These are phyloP conservation scores for Orbilia brochopaga DNA, from an alignment of 2,329 filamentous ascomycete genomes.

Conservation along the genomic window DNA sequence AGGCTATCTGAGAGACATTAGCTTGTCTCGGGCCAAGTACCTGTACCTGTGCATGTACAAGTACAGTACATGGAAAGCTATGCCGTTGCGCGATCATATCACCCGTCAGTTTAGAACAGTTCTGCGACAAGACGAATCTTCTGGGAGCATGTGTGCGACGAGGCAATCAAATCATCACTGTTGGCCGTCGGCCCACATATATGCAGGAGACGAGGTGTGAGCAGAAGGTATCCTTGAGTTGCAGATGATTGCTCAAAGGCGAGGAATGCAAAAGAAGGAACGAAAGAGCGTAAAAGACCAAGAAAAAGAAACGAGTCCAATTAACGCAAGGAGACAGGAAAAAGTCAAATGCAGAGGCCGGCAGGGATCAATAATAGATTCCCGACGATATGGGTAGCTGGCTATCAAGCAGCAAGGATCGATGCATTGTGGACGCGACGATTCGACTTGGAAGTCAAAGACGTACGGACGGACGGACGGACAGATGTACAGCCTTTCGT, in stretches of 20 bases:
- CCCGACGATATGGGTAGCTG: slow-evolving; percentile 32
- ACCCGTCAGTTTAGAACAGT: background rate
- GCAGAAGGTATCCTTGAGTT: background rate
- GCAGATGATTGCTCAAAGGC: slow-evolving; percentile 1
- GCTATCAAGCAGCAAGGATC: slow-evolving; percentile 13
- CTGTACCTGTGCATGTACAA: background rate
- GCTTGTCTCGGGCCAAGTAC: background rate
- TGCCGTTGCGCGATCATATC: slow-evolving; percentile 14
- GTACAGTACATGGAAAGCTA: background rate
- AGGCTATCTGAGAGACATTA: slow-evolving; percentile 19
- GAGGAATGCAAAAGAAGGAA: slow-evolving; percentile 3
- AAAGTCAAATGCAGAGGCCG: background rate
- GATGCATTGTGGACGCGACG: background rate
- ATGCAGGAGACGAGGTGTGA: slow-evolving; percentile 6
- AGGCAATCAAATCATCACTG: slow-evolving; percentile 20
- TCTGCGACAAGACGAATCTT: slow-evolving; percentile 6
- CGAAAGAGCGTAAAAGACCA: slow-evolving; percentile 7
- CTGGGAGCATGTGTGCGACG: slow-evolving; percentile 27
- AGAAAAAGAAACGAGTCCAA: slow-evolving; percentile 1
- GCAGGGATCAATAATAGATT: slow-evolving; percentile 30
- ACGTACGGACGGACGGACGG: background rate
- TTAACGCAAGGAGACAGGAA: slow-evolving; percentile 1
- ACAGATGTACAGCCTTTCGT: slow-evolving; percentile 5
- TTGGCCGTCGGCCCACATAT: slow-evolving; percentile 10
- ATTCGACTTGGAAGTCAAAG: slow-evolving; percentile 7